phyloP scores from a whole-genome alignment of 257 asterid genomes.

The Mitragyna speciosa region DNA sequence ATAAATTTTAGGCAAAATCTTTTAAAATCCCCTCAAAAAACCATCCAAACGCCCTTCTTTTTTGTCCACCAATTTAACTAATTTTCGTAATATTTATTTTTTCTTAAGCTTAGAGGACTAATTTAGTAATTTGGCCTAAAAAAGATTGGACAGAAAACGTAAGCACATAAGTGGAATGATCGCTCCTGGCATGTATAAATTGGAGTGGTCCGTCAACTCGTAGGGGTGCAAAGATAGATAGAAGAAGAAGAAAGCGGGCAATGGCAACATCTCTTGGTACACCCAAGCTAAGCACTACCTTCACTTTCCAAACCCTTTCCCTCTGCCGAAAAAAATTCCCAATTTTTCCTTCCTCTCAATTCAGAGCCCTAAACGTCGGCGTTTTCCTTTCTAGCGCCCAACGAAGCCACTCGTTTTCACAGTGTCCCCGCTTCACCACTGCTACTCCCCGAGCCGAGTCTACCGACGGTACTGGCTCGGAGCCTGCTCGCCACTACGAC shows the following conservation, averaged over 20 bases:
- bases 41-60: too few relatives aligned
- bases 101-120: neutral
- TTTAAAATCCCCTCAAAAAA: too few relatives aligned
- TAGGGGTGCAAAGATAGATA: neutral
- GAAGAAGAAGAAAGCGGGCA: too few relatives aligned
- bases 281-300: conserved; percentile 54
- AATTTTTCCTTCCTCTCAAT: conserved; percentile 30
- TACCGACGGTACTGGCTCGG: conserved; percentile 42
- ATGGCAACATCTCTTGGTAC: conserved; percentile 65
- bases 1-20: too few relatives aligned
- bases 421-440: conserved; percentile 43
- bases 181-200: conserved; percentile 1
- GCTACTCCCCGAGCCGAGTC: conserved; percentile 57
- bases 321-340: conserved; percentile 33
- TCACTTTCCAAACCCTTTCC: conserved; percentile 43
- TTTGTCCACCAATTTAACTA: too few relatives aligned
- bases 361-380: conserved; percentile 16
- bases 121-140: neutral
- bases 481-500: conserved; percentile 56
- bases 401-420: conserved; percentile 14
- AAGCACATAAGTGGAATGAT: neutral
- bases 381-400: conserved; percentile 23
- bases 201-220: neutral
- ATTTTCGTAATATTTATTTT: too few relatives aligned
- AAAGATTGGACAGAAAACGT: neutral